phyloP scores from a whole-genome alignment of 257 asterid genomes.

The Coffea eugenioides region DNA sequence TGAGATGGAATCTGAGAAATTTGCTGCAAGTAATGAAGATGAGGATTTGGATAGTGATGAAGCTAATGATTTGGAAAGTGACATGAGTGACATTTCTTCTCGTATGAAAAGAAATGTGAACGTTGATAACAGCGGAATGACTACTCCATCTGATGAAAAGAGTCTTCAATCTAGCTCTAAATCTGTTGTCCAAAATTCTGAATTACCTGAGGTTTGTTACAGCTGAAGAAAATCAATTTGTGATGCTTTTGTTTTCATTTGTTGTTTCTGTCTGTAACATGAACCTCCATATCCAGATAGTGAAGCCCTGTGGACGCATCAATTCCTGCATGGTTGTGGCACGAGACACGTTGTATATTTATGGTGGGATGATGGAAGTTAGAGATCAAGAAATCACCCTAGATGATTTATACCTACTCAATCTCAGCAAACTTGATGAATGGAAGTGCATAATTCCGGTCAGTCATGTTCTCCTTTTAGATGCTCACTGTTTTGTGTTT shows the following conservation, averaged over 20 bases:
- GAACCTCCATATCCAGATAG: conserved; percentile 50
- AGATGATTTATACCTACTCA: conserved; percentile 82
- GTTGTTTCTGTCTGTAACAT: conserved; percentile 17
- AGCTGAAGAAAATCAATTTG: neutral
- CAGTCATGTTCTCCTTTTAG: conserved; percentile 26
- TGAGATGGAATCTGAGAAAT: conserved; percentile 34
- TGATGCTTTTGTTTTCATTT: conserved; percentile 17
- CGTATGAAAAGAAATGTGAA: conserved; percentile 44
- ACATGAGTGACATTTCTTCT: conserved; percentile 50
- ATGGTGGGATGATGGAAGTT: conserved; percentile 96
- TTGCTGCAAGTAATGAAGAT: conserved; percentile 42
- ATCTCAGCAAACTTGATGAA: conserved; percentile 93
- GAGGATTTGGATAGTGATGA: conserved; percentile 56
- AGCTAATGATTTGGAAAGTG: conserved; percentile 39
- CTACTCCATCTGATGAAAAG: conserved; percentile 36
- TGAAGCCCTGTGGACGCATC: conserved; percentile 95
- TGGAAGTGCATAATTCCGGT: conserved; percentile 95
- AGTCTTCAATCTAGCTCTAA: conserved; percentile 39
- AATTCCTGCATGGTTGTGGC: conserved; percentile 87
- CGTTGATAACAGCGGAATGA: conserved; percentile 33
- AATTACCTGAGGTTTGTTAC: conserved; percentile 67
- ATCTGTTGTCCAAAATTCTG: conserved; percentile 57
- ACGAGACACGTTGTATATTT: conserved; percentile 79
- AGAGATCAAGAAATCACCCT: conserved; percentile 91
- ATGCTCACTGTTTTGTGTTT: conserved; percentile 7